Evolutionary conservation across 2,329 filamentous ascomycete genomes (phyloP).

Genomic region (Aspergillus fructus): DNA sequence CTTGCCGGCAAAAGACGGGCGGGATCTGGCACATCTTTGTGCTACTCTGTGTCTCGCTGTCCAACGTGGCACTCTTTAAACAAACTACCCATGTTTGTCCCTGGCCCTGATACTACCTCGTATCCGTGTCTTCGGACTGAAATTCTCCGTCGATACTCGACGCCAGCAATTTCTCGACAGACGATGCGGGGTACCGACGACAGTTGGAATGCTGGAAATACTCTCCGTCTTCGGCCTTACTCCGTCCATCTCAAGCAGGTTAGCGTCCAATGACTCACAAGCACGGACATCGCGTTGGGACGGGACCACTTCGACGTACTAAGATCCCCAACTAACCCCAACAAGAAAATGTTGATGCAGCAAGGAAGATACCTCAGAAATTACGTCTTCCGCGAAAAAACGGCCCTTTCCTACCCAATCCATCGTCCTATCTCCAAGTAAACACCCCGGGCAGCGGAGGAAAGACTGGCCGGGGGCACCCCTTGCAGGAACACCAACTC

Average conservation of each 20-base stretch:
- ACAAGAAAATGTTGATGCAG: too few relatives aligned
- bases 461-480: neutral
- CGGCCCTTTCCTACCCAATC: neutral
- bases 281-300: too few relatives aligned
- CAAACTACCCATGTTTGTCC: neutral
- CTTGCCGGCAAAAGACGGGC: neutral
- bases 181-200: neutral
- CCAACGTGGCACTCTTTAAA: neutral
- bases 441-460: neutral
- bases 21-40: neutral
- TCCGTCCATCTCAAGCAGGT: too few relatives aligned
- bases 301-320: too few relatives aligned
- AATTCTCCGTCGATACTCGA: neutral
- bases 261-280: too few relatives aligned
- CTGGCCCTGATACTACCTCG: neutral
- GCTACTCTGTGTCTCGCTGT: neutral
- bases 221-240: too few relatives aligned
- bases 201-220: neutral
- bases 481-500: neutral
- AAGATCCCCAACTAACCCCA: too few relatives aligned
- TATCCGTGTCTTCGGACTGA: neutral
- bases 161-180: neutral
- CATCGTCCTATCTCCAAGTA: neutral
- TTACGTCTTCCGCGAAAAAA: neutral
- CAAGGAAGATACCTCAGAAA: too few relatives aligned